These are phyloP conservation scores for Ophiostoma perfectum DNA, from an alignment of 2,329 filamentous ascomycete genomes.

Conservation along the genomic window DNA sequence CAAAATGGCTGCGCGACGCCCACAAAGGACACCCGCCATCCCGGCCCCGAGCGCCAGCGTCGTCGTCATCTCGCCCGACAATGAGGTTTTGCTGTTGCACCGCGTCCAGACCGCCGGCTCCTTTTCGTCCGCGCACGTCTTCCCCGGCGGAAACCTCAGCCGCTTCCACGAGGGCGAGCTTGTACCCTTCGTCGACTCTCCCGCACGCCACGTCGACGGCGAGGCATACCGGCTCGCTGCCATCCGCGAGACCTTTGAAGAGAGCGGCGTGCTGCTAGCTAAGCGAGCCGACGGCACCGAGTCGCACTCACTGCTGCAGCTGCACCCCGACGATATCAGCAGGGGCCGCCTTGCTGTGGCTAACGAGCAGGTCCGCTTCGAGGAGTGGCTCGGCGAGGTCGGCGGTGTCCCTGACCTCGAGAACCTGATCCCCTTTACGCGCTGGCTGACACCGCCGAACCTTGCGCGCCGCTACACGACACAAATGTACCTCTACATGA, in stretches of 20 bases:
- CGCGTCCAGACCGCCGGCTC: conserved; percentile 75
- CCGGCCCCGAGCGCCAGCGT: conserved; percentile 50
- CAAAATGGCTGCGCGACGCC: background rate
- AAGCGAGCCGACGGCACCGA: conserved; percentile 37
- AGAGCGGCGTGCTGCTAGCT: conserved; percentile 82
- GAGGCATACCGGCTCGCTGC: conserved; percentile 73
- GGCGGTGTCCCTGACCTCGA: conserved; percentile 59
- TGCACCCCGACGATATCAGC: conserved; percentile 57
- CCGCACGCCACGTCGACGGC: conserved; percentile 62
- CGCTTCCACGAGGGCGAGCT: conserved; percentile 65
- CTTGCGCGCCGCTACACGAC: conserved; percentile 78
- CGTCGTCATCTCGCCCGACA: conserved; percentile 75
- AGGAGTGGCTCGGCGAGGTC: conserved; percentile 54
- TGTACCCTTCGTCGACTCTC: conserved; percentile 39
- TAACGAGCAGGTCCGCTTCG: conserved; percentile 58
- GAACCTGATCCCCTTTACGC: conserved; percentile 72
- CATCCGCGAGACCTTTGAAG: conserved; percentile 89
- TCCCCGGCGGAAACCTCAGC: conserved; percentile 84
- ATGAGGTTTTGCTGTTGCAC: conserved; percentile 83
- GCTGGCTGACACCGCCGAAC: conserved; percentile 79
- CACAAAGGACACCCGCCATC: conserved; percentile 15
- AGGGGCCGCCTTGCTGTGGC: conserved; percentile 65
- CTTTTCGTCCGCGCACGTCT: conserved; percentile 90
- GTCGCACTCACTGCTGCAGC: conserved; percentile 47
- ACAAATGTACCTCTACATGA: conserved; percentile 93